Percentiles rank a stretch among this genome's conserved stretches.
Conservation (phyloP, 305 asterid genomes). For the Ruellia speciosa region DNA sequence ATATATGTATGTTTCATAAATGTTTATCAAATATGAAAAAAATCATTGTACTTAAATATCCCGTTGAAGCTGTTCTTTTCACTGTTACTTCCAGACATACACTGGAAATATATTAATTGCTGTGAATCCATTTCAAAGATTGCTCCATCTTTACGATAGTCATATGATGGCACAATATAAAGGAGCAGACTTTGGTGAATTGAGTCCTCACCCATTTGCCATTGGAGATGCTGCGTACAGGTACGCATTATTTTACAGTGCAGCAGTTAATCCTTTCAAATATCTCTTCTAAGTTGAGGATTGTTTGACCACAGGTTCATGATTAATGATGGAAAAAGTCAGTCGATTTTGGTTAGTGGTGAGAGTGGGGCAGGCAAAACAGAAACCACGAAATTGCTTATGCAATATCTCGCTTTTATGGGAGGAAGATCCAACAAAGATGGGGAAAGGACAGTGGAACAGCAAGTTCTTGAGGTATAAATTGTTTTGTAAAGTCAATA, state of each 20-base stretch:
- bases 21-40: background rate
- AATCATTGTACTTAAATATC: background rate
- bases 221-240: slow-evolving; percentile 93
- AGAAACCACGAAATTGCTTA: slow-evolving; percentile 54
- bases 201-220: slow-evolving; percentile 89
- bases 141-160: slow-evolving; percentile 79
- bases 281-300: slow-evolving; percentile 4
- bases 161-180: slow-evolving; percentile 92
- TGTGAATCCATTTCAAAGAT: slow-evolving; percentile 78
- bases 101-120: slow-evolving; percentile 83
- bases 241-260: slow-evolving; percentile 32
- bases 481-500: background rate
- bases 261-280: background rate
- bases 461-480: slow-evolving; percentile 52
- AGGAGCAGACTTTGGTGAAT: slow-evolving; percentile 84
- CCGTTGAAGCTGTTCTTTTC: background rate
- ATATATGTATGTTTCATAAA: slow-evolving; percentile 51
- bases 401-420: slow-evolving; percentile 62
- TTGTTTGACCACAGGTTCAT: slow-evolving; percentile 46
- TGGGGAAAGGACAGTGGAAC: slow-evolving; percentile 54
- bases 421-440: slow-evolving; percentile 44
- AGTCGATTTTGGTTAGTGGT: slow-evolving; percentile 65
- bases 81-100: slow-evolving; percentile 46
- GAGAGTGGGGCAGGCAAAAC: slow-evolving; percentile 74
- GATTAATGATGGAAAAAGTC: slow-evolving; percentile 67